Evolutionary conservation across 2,329 filamentous ascomycete genomes (phyloP), one percentile per base, ranked within the genome.

Genomic region (Zalaria obscura): DNA sequence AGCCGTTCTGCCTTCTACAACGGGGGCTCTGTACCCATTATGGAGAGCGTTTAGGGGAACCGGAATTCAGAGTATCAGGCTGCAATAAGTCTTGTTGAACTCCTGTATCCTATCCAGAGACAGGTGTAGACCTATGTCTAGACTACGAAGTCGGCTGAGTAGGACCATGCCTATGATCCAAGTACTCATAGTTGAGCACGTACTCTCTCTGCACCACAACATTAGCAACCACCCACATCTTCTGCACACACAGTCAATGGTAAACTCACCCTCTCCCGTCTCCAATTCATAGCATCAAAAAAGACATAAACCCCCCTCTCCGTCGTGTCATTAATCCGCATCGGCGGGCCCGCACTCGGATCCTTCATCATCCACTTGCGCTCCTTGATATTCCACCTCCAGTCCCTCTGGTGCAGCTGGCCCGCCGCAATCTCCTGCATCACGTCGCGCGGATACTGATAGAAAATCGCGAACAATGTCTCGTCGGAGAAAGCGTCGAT

Each of bases 401-500:
- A 73, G 46, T 70, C 67, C 28, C 68, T 64, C 28, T 60, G 60
- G 51, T 64, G 60, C 52, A 82, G 59, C 53, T 81, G 77, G 43
- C 71, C 67, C 5, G 77, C 77, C 4, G 76, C 77, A 36, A 78
- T 63, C 53, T 82, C 78, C 53, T 82, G 78, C 55, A 76, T 66
- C 42, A 79, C 69, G 52, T 80, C 76, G 44, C 74, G 66, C 9
- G 77, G 76, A 62, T 75, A 73, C 47, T 75, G 76, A 60, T 80
- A 82, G 65, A 82, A 82, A 45, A 81, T 78, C 53, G 75, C 77
- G 55, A 82, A 78, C 4, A 82, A 64, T 0, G 78, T 81, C 55
- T 82, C 78, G 40, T 61, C 58, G 29, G 55, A 56, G 44, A 61
- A 55, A 8, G 54, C 53, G 27, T 44, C 44, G 43, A 61, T 56